Base-by-base conservation (phyloP, 2,329 filamentous ascomycete genomes). In the Ascocoryne sarcoides region DNA sequence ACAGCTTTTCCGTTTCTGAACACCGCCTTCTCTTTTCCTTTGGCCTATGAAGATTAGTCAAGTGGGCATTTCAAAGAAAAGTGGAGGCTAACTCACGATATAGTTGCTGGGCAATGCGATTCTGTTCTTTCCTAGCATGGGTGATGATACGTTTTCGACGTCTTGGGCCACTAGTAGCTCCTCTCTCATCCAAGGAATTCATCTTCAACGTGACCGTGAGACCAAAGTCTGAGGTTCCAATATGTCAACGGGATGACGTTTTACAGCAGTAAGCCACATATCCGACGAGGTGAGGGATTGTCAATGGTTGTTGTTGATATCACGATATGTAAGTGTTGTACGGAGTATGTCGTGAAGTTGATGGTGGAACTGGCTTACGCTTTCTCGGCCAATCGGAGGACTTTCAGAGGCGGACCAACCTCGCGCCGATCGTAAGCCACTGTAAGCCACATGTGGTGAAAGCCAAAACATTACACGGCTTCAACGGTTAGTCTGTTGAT, bases 121-220 rank as follows among this genome's bases (percentile, higher is more conserved):
- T 66, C 43, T 65, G 63, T 35, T 61, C 55, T 43, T 57, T 60
- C 4, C 63, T 55, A 18, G 62, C 60, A 10, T 55, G 49, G 5
- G 62, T 65, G 12, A 65, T 46, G 20, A 59, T 48, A 30, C 63
- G 54, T 46, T 60, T 62, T 34, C 39, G 40, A n/a, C 30, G 39
- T 19, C 19, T 37, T 29, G n/a, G 28, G 17, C 19, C 23, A 20
- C 7, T 17, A 7, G 9, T 10, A 3, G 3, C 21, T 21, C 18
- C 10, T 36, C 17, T 18, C 28, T 14, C 32, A 18, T 32, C n/a
- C 10, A 19, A 31, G 18, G 38, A 10, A 32, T 23, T 18, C 32
- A 37, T 43, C n/a, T 18, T 36, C 14, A 38, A 30, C 17, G 18
- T 12, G 9, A 21, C 9, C 15, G 28, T 36, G 26, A 26, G 7